phyloP scores from a whole-genome alignment of 345 rosid genomes.

The Eucalyptus grandis region DNA sequence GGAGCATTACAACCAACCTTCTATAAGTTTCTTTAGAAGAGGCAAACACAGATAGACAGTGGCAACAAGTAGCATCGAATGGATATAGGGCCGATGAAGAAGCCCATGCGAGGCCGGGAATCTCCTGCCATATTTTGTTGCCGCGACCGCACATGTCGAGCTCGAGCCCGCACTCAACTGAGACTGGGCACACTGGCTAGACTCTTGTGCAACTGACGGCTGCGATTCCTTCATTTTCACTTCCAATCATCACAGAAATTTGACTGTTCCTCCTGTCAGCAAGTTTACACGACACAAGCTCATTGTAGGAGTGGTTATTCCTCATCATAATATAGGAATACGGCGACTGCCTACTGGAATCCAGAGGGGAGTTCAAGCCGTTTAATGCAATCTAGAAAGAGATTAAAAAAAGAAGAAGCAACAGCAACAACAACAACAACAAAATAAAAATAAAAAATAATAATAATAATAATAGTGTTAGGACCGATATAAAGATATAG shows the following conservation, averaged over 20 bases:
- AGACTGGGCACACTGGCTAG: not conserved
- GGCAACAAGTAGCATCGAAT: conserved; percentile 71
- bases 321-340: too few species aligned
- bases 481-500: too few species aligned
- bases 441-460: too few species aligned
- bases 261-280: too few species aligned
- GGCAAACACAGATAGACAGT: conserved; percentile 89
- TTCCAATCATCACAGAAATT: conserved; percentile 22
- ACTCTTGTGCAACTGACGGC: not conserved
- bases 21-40: conserved; percentile 51
- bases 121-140: conserved; percentile 32
- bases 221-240: not conserved
- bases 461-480: too few species aligned
- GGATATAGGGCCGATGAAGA: conserved; percentile 9
- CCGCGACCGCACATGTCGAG: conserved; percentile 37
- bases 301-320: too few species aligned
- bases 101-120: conserved; percentile 37
- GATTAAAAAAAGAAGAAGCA: too few species aligned
- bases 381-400: too few species aligned
- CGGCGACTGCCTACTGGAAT: too few species aligned
- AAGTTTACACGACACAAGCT: too few species aligned
- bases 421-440: too few species aligned
- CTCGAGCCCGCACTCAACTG: conserved; percentile 26
- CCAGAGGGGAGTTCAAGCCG: too few species aligned
- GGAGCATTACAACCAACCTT: conserved; percentile 30